A percentile compares a stretch with the other conserved stretches of the same genome.
Conservation (phyloP, 2,329 filamentous ascomycete genomes). For the Fusarium incarnatum region DNA sequence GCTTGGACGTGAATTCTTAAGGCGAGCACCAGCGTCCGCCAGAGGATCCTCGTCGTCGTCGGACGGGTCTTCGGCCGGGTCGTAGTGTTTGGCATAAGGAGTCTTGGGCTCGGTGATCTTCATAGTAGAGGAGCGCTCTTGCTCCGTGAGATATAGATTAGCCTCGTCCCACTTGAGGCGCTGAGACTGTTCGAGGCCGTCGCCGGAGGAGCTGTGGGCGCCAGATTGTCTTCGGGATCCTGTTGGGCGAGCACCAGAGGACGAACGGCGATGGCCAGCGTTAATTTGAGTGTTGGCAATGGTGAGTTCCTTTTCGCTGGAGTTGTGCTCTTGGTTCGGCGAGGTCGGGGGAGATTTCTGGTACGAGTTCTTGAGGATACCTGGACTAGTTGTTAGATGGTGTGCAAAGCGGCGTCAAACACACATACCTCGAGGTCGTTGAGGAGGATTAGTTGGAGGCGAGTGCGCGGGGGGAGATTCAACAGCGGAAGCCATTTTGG, state of each 20-base stretch:
- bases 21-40: slow-evolving; percentile 46
- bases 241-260: slow-evolving; percentile 70
- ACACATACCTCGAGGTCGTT: slow-evolving; percentile 60
- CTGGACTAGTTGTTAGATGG: slow-evolving; percentile 59
- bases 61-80: slow-evolving; percentile 87
- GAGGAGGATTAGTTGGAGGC: slow-evolving; percentile 55
- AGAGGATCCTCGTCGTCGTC: slow-evolving; percentile 71
- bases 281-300: slow-evolving; percentile 95
- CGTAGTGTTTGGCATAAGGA: slow-evolving; percentile 92
- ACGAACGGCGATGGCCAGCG: slow-evolving; percentile 88
- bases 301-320: slow-evolving; percentile 86
- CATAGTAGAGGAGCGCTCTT: slow-evolving; percentile 95
- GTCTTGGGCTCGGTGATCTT: slow-evolving; percentile 99
- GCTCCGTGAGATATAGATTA: slow-evolving; percentile 96
- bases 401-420: background rate
- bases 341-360: slow-evolving; percentile 68
- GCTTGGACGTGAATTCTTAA: slow-evolving; percentile 54
- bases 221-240: slow-evolving; percentile 80
- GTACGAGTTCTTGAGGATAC: slow-evolving; percentile 93
- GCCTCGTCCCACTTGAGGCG: slow-evolving; percentile 98
- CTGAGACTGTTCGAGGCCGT: slow-evolving; percentile 67
- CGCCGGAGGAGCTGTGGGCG: slow-evolving; percentile 53
- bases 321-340: slow-evolving; percentile 57
- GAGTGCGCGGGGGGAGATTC: slow-evolving; percentile 55
- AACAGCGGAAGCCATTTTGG: slow-evolving; percentile 57